phyloP scores from a whole-genome alignment of 1,139 yeast species.

The Suhomyces bolitotheri region DNA sequence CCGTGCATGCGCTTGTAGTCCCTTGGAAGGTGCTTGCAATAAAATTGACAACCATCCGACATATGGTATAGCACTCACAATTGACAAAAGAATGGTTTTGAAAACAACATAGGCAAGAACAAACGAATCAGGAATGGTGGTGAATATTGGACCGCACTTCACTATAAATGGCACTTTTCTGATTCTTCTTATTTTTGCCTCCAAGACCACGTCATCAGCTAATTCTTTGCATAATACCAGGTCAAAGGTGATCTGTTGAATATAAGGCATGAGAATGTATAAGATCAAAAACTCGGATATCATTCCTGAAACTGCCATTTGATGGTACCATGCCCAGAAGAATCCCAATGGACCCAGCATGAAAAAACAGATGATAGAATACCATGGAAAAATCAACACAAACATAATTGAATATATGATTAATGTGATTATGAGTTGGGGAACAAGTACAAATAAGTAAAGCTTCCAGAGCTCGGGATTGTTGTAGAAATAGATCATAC shows the following conservation, averaged over 20 bases:
- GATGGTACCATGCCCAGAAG: conserved; percentile 53
- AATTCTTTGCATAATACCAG: conserved; percentile 53
- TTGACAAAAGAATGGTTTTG: conserved; percentile 31
- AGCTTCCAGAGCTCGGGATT: conserved; percentile 56
- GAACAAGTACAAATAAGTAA: conserved; percentile 47
- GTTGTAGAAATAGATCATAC: conserved; percentile 43
- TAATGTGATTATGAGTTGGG: conserved; percentile 44
- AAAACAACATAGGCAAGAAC: conserved; percentile 26
- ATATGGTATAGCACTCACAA: conserved; percentile 56
- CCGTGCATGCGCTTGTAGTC: conserved; percentile 54
- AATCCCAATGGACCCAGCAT: conserved; percentile 58
- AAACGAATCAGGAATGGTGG: conserved; percentile 27
- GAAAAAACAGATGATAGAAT: conserved; percentile 46
- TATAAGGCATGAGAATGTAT: conserved; percentile 55
- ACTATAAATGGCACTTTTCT: conserved; percentile 35
- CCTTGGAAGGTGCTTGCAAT: conserved; percentile 60
- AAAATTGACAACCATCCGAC: conserved; percentile 61
- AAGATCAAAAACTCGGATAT: conserved; percentile 52
- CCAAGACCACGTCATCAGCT: conserved; percentile 48
- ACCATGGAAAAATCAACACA: conserved; percentile 47
- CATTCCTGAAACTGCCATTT: conserved; percentile 53
- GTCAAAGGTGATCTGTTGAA: conserved; percentile 59
- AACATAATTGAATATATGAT: conserved; percentile 42
- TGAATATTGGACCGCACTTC: conserved; percentile 24
- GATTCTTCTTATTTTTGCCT: conserved; percentile 43